These are phyloP conservation scores for Pythium phragmiticola DNA, from an alignment of 352 stramenopile species.

Conservation along the genomic window DNA sequence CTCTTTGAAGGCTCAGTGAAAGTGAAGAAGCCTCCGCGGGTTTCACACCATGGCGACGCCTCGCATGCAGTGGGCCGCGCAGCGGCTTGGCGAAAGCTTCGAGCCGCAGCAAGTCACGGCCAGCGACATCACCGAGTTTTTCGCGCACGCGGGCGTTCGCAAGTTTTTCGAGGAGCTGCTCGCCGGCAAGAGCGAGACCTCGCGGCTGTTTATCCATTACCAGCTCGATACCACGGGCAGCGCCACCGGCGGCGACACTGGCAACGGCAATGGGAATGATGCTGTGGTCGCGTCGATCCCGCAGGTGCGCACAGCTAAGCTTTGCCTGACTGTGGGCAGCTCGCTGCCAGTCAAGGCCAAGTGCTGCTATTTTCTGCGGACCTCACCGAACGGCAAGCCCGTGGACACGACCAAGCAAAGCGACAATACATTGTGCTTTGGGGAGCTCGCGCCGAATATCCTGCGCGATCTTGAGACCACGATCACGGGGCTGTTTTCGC, in stretches of 20 bases:
- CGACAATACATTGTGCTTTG: slow-evolving; percentile 80
- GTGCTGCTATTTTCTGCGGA: slow-evolving; percentile 85
- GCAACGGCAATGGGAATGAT: slow-evolving; percentile 7
- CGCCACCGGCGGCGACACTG: slow-evolving; percentile 9
- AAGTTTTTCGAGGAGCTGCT: slow-evolving; percentile 79
- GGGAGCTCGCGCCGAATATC: slow-evolving; percentile 84
- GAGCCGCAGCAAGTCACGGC: slow-evolving; percentile 53
- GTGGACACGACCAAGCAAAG: slow-evolving; percentile 72
- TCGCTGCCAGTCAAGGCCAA: slow-evolving; percentile 73
- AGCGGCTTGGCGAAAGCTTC: slow-evolving; percentile 79
- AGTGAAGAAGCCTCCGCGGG: background rate
- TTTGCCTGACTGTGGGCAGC: slow-evolving; percentile 67
- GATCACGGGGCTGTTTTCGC: slow-evolving; percentile 86
- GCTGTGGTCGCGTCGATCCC: slow-evolving; percentile 24
- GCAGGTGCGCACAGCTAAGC: slow-evolving; percentile 39
- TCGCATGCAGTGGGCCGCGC: slow-evolving; percentile 81
- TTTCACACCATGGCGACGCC: slow-evolving; percentile 51
- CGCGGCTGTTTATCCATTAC: slow-evolving; percentile 80
- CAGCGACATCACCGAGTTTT: slow-evolving; percentile 64
- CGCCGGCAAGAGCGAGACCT: slow-evolving; percentile 55
- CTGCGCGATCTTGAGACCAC: slow-evolving; percentile 77
- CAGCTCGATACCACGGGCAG: slow-evolving; percentile 30
- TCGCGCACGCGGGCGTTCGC: slow-evolving; percentile 43
- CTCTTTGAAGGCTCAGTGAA: background rate
- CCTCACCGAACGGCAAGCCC: slow-evolving; percentile 63